Conservation (phyloP, 768 basidiomycete genomes). For the Boletus eberwhitei region DNA sequence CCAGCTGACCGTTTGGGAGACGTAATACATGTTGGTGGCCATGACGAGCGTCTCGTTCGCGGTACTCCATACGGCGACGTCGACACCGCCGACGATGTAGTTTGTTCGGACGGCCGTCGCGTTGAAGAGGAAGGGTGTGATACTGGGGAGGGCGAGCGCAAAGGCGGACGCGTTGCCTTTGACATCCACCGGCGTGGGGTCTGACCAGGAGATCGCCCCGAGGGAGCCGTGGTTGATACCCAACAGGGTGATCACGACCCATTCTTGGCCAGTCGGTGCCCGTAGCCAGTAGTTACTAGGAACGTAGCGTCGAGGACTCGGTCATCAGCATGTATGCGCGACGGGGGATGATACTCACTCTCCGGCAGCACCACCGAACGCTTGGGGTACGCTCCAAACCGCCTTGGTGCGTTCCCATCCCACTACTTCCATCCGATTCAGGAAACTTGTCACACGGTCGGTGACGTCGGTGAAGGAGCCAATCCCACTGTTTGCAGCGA, state of each 20-base stretch:
- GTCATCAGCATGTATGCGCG: neutral
- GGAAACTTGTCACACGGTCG: constrained; percentile 62
- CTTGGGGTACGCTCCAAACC: constrained; percentile 79
- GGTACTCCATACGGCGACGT: constrained; percentile 51
- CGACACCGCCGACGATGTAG: constrained; percentile 39
- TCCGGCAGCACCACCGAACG: constrained; percentile 50
- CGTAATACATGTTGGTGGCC: constrained; percentile 49
- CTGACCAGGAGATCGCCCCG: constrained; percentile 49
- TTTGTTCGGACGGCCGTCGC: constrained; percentile 41
- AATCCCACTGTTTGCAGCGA: constrained; percentile 23
- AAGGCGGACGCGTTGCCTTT: constrained; percentile 50
- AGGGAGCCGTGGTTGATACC: constrained; percentile 68
- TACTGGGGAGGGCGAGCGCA: constrained; percentile 42
- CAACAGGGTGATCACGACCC: constrained; percentile 58
- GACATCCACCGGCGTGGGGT: constrained; percentile 52
- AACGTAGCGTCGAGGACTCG: neutral
- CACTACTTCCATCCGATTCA: constrained; percentile 50
- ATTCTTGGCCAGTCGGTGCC: constrained; percentile 64
- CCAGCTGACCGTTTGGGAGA: constrained; percentile 33
- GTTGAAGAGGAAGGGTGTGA: constrained; percentile 47
- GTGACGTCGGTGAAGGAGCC: constrained; percentile 61
- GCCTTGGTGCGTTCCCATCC: constrained; percentile 68
- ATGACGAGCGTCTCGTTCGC: constrained; percentile 44
- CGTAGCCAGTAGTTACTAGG: constrained; percentile 54
- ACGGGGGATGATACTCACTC: constrained; percentile 26